These are phyloP conservation scores for Pleurotus sapidus DNA, from an alignment of 768 basidiomycete genomes.

Conservation along the genomic window DNA sequence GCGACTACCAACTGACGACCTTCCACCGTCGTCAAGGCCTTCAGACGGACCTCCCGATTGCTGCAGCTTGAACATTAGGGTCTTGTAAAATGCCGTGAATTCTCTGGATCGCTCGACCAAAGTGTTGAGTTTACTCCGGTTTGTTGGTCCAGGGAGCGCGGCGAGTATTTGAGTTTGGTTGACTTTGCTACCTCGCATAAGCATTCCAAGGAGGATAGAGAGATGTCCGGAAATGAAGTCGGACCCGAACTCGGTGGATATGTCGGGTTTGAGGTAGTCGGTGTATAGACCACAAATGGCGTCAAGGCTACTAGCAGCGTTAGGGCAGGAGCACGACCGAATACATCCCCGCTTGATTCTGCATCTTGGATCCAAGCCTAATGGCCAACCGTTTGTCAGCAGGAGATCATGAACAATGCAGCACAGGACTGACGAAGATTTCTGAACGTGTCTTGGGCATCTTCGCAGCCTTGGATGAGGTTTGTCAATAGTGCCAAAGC, in stretches of 20 bases:
- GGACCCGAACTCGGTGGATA: background rate
- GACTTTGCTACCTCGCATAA: constrained; percentile 36
- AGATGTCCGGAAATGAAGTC: constrained; percentile 68
- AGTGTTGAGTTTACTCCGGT: constrained; percentile 24
- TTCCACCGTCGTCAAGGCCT: constrained; percentile 2
- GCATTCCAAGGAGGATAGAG: constrained; percentile 66
- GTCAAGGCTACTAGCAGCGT: constrained; percentile 41
- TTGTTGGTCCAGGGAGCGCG: constrained; percentile 18
- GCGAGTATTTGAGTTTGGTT: constrained; percentile 35
- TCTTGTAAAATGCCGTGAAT: constrained; percentile 44
- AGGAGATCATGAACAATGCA: background rate
- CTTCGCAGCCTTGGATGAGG: constrained; percentile 58
- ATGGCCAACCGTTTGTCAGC: background rate
- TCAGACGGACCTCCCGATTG: constrained; percentile 16
- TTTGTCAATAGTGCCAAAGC: constrained; percentile 76
- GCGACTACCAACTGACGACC: background rate
- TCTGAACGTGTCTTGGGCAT: constrained; percentile 43
- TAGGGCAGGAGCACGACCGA: constrained; percentile 49
- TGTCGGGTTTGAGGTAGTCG: constrained; percentile 31
- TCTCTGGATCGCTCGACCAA: constrained; percentile 43
- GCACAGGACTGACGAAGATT: constrained; percentile 42
- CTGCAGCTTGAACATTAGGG: constrained; percentile 4
- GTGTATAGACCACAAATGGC: constrained; percentile 50
- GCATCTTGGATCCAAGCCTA: constrained; percentile 55
- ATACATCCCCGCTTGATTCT: constrained; percentile 46